A percentile compares a stretch with the other conserved stretches of the same genome.
These are phyloP conservation scores for Ichthyophthirius multifiliis DNA, from an alignment of 169 alveolate genomes.

Conservation along the genomic window DNA sequence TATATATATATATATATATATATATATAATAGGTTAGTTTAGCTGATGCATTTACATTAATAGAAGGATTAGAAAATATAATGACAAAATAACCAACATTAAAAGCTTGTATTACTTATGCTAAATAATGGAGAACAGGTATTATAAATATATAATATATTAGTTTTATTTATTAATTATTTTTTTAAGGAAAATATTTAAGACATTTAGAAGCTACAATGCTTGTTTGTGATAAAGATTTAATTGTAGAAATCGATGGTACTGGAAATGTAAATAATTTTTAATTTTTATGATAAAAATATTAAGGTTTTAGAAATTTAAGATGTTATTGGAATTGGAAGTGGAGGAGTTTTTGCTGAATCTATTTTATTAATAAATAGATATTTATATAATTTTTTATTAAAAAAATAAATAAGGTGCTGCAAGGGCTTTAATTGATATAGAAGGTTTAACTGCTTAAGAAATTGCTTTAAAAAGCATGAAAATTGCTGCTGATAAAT, in stretches of 20 bases:
- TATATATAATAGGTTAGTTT: neutral
- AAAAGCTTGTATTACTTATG: conserved; percentile 60
- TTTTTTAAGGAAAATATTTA: neutral
- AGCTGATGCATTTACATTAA: conserved; percentile 53
- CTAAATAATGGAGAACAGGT: conserved; percentile 63
- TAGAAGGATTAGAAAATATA: conserved; percentile 51
- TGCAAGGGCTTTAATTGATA: conserved; percentile 47
- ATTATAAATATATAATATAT: neutral
- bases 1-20: neutral
- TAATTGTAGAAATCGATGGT: conserved; percentile 50
- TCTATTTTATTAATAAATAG: neutral
- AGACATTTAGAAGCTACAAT: conserved; percentile 38
- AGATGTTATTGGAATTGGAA: conserved; percentile 54
- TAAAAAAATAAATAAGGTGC: conserved; percentile 16
- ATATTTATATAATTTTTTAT: neutral
- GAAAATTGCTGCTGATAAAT: conserved; percentile 65
- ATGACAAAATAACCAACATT: conserved; percentile 59
- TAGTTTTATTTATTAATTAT: neutral
- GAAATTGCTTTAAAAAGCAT: conserved; percentile 52
- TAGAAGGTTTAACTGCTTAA: conserved; percentile 38
- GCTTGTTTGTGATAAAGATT: conserved; percentile 45
- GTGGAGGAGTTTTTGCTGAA: conserved; percentile 58
- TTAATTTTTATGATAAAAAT: neutral
- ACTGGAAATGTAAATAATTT: conserved; percentile 54
- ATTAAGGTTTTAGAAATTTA: neutral